Base-by-base conservation (phyloP, 2,329 filamentous ascomycete species). In the Microascus cirrosus region DNA sequence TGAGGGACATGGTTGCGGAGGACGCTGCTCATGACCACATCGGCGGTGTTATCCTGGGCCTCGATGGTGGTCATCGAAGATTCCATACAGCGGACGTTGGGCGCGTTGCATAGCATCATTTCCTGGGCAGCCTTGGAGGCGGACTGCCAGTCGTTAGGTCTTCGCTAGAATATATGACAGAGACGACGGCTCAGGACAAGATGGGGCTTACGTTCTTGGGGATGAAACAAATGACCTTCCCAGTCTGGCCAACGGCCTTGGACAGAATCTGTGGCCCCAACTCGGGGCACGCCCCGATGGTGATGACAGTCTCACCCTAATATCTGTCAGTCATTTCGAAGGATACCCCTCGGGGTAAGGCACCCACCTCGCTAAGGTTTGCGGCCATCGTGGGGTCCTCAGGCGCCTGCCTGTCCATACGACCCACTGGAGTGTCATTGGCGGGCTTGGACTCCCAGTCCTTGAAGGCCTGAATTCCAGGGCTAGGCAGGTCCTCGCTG, bases 371-470 rank as follows among this genome's bases (percentile, higher is more conserved):
- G 11, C 22, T 51, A 24, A 50, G n/a, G 2, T 32, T 35, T 32
- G 22, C 25, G 6, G 42, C 28, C 3, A 12, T 25, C 20, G 48
- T 32, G 36, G n/a, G 32, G 32, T 39, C 53, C 3, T 18, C 13
- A 12, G 24, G 18, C 8, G 50, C 25, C 6, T 25, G 51, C 28
- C 20, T 54, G 32, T 35, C 28, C 5, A 20, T 13, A 22, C 45
- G 45, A 22, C 88, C 91, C 66, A 79, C 83, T 5, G 45, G 45
- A 12, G 11, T 13, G 13, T 35, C 55, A 42, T 36, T 51, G 28
- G 55, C 13, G 7, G 50, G 42, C 25, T 56, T 56, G 25, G 45
- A 50, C 4, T n/a, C 20, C 45, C 45, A 50, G 45, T 24, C 45
- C 20, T 50, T 50, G 45, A 50, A 50, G 7, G 18, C 45, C 45